Percentiles rank a stretch among this genome's conserved stretches.
Evolutionary conservation across 495 filamentous ascomycete genomes (phyloP).

Genomic region (Delitschia confertaspora): DNA sequence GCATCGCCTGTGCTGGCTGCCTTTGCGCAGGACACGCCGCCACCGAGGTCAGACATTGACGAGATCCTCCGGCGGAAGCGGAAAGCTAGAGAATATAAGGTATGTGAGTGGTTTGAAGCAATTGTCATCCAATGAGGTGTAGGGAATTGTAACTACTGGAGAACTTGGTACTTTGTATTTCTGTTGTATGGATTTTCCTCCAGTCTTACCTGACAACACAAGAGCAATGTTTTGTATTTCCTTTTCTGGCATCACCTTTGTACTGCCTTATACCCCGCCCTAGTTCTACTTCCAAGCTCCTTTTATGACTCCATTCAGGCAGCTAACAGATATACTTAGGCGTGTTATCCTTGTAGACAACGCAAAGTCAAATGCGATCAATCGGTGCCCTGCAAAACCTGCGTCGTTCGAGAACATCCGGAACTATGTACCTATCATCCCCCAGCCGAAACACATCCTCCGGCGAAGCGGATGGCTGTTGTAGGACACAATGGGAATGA

Average conservation of each 20-base stretch:
- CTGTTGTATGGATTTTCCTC: no score
- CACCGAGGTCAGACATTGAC: slow-evolving; percentile 32
- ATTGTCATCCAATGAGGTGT: no score
- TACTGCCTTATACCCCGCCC: no score
- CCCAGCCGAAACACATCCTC: slow-evolving; percentile 30
- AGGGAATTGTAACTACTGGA: no score
- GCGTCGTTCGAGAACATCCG: slow-evolving; percentile 35
- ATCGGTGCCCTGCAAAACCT: slow-evolving; percentile 29
- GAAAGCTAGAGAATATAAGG: slow-evolving; percentile 37
- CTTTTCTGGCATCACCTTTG: no score
- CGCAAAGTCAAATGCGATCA: slow-evolving; percentile 36
- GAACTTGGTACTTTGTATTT: no score
- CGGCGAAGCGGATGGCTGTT: slow-evolving; percentile 24
- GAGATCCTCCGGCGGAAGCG: slow-evolving; percentile 37
- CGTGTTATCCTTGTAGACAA: slow-evolving; percentile 38
- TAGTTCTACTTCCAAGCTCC: not conserved
- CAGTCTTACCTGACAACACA: no score
- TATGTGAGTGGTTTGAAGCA: no score
- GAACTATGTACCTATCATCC: slow-evolving; percentile 38
- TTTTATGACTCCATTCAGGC: not conserved
- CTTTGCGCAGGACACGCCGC: slow-evolving; percentile 18
- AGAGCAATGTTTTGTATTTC: no score
- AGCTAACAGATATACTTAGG: slow-evolving; percentile 9
- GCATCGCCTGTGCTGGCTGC: not conserved
- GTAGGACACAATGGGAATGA: slow-evolving; percentile 19